Conservation (phyloP, 2,329 filamentous ascomycete genomes). For the Penicillium nordicum region DNA sequence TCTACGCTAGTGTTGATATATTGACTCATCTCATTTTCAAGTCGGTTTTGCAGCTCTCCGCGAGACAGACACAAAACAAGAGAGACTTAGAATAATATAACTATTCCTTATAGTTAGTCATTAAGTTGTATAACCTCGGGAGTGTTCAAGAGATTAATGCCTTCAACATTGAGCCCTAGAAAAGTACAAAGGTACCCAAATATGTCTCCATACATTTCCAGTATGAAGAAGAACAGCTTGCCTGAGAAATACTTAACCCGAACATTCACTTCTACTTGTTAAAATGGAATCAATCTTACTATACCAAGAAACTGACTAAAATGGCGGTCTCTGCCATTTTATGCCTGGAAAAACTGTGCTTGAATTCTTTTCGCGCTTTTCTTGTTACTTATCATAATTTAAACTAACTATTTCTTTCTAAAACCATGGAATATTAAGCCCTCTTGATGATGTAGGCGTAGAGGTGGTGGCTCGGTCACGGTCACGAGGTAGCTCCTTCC, state of each 20-base stretch:
- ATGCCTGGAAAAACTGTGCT: background rate
- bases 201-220: background rate
- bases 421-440: background rate
- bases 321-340: background rate
- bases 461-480: background rate
- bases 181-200: background rate
- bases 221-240: background rate
- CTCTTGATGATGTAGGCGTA: background rate
- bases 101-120: background rate
- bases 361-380: no score
- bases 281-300: background rate
- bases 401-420: background rate
- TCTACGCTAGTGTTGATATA: background rate
- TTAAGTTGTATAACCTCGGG: background rate
- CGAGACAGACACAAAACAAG: background rate
- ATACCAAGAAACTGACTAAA: background rate
- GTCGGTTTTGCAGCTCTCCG: background rate
- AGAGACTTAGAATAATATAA: background rate
- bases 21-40: background rate
- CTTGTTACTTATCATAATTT: background rate
- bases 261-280: background rate
- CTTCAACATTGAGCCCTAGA: background rate
- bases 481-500: slow-evolving; percentile 6
- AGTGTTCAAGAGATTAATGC: background rate
- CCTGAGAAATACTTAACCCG: background rate